Evolutionary conservation across 352 stramenopile species (phyloP).

Genomic region (Phytophthora pinifolia): DNA sequence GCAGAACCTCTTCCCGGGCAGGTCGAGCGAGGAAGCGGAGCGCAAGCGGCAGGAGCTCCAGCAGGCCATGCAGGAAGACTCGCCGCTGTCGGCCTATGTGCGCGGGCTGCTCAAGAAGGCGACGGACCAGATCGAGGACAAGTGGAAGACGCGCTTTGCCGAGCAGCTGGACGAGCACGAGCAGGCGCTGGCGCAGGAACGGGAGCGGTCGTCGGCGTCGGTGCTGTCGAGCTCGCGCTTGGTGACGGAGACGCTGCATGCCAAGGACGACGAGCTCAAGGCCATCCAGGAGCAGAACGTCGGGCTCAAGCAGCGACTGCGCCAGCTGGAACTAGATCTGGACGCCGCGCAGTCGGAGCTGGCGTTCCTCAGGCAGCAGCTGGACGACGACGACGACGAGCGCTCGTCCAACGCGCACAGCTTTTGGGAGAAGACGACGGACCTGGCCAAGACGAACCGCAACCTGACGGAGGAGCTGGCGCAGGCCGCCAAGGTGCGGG

Average conservation of each 20-base stretch:
- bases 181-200: constrained; percentile 62
- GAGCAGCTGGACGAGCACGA: constrained; percentile 72
- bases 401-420: constrained; percentile 62
- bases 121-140: constrained; percentile 82
- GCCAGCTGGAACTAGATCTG: constrained; percentile 73
- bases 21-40: constrained; percentile 35
- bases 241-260: constrained; percentile 74
- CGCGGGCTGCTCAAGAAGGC: constrained; percentile 72
- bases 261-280: constrained; percentile 78
- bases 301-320: constrained; percentile 56
- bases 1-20: constrained; percentile 35
- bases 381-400: constrained; percentile 77
- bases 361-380: constrained; percentile 68
- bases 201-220: constrained; percentile 61
- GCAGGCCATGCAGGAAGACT: constrained; percentile 51
- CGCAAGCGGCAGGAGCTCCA: constrained; percentile 39
- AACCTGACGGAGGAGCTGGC: constrained; percentile 70
- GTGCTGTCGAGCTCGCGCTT: constrained; percentile 64
- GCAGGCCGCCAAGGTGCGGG: constrained; percentile 57
- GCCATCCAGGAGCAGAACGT: constrained; percentile 67
- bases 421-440: constrained; percentile 89
- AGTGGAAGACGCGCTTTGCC: constrained; percentile 75
- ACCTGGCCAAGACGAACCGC: constrained; percentile 81
- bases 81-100: constrained; percentile 74
- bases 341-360: constrained; percentile 64